phyloP scores from a whole-genome alignment of 129 eudicot genomes.

The Tagetes erecta region DNA sequence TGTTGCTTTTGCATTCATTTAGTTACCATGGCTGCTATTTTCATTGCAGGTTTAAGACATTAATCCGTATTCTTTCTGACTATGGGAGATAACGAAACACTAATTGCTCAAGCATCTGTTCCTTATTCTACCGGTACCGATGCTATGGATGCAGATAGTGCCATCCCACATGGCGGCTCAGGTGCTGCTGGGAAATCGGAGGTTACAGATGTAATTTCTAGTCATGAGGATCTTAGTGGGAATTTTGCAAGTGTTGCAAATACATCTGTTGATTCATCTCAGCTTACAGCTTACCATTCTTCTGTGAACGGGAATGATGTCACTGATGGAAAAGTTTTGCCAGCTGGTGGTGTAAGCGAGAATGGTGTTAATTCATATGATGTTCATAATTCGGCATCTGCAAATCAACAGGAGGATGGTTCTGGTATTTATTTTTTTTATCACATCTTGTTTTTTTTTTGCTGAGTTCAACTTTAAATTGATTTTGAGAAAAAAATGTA shows the following conservation, averaged over 20 bases:
- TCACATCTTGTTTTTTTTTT: background rate
- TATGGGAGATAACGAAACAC: slow-evolving; percentile 73
- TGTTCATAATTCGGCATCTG: slow-evolving; percentile 50
- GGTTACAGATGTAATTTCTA: slow-evolving; percentile 28
- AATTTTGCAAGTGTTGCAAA: slow-evolving; percentile 35
- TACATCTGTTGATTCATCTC: slow-evolving; percentile 42
- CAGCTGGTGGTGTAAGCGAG: slow-evolving; percentile 41
- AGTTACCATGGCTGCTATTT: slow-evolving; percentile 18
- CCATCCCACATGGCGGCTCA: slow-evolving; percentile 21
- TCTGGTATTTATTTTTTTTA: slow-evolving; percentile 44
- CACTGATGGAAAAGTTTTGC: slow-evolving; percentile 39
- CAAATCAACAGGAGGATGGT: slow-evolving; percentile 54
- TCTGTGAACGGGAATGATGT: slow-evolving; percentile 48
- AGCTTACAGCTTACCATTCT: slow-evolving; percentile 47
- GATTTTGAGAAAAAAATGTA: background rate
- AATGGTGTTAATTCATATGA: slow-evolving; percentile 60
- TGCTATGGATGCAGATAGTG: slow-evolving; percentile 27
- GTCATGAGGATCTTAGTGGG: slow-evolving; percentile 43
- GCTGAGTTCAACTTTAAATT: background rate
- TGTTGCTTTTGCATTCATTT: background rate
- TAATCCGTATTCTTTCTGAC: background rate
- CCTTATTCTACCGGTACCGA: slow-evolving; percentile 36
- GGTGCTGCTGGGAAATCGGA: slow-evolving; percentile 32
- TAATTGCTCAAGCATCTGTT: slow-evolving; percentile 49
- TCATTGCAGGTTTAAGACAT: slow-evolving; percentile 22